Base-by-base conservation (phyloP, 2,329 filamentous ascomycete genomes). In the Rhynchosporium agropyri region DNA sequence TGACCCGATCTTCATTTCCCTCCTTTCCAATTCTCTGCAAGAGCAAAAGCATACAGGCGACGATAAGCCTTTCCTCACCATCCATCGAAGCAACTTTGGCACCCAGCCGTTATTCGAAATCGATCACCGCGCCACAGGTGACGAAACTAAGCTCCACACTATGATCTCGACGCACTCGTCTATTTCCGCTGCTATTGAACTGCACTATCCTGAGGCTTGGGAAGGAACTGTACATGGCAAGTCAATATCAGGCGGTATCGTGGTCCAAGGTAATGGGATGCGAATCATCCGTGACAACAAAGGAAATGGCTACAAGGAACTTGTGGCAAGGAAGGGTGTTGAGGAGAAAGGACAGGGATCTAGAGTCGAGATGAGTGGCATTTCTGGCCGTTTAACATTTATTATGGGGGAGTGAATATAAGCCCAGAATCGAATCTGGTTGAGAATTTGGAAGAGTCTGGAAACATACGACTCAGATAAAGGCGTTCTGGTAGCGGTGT, bases 191-290 rank as follows among this genome's bases (percentile, higher is more conserved):
- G 58, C 13, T n/a, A 53, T 73, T 3, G 42, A 62, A 2, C 53
- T 71, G 1, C n/a, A 61, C n/a, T 73, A 73, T 53, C 69, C 72
- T 8, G 28, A n/a, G 1, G 53, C 54, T 1, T 74, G 71, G 71
- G 69, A 70, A 45, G 72, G 72, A 2, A 64, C 58, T 1, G 55
- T 74, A 1, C 55, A 68, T 48, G 68, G 63, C 1, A 70, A 68
- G 50, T 65, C 65, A 2, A 51, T 72, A 0, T 71, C 68, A 0
- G 71, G 71, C 29, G 66, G 60, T 54, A 70, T 74, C 29, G 13
- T 45, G 2, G 51, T 67, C 4, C 62, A 43, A 5, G 72, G 71
- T 2, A 53, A 68, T 13, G 70, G 67, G 0, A 28, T 73, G 2
- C 53, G 65, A 15, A 66, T 69, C 31, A 61, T 73, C 1, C 66